A percentile compares a stretch with the other conserved stretches of the same genome.
Evolutionary conservation across 2,329 filamentous ascomycete species (phyloP).

Genomic region (Grosmannia clavigera): DNA sequence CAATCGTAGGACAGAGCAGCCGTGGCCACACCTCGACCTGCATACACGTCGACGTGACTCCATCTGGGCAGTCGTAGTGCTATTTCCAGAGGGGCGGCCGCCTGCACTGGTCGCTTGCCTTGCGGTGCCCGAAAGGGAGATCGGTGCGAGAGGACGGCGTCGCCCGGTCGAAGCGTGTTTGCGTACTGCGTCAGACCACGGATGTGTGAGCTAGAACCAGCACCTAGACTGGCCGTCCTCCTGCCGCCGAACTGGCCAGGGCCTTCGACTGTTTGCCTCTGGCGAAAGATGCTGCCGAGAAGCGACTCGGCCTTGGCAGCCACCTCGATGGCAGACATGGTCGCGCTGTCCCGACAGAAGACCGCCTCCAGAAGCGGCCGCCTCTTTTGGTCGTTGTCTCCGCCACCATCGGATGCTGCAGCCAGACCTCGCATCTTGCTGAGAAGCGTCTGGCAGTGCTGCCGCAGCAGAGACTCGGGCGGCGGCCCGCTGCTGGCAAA

Average conservation of each 20-base stretch:
- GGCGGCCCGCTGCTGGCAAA: constrained; percentile 12
- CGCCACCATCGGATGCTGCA: neutral
- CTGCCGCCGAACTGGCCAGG: neutral
- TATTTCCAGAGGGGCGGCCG: constrained; percentile 2
- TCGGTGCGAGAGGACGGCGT: neutral
- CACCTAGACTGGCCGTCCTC: neutral
- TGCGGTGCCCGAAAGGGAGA: neutral
- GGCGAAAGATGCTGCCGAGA: neutral
- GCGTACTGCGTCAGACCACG: neutral
- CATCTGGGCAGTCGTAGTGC: neutral
- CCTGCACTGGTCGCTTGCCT: neutral
- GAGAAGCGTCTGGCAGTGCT: constrained; percentile 5
- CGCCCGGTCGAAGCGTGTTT: neutral
- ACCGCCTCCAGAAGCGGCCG: constrained; percentile 6
- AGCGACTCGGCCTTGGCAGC: neutral
- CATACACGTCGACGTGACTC: constrained; percentile 4
- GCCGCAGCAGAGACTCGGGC: constrained; percentile 8
- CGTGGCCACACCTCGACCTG: constrained; percentile 4
- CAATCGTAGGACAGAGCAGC: neutral
- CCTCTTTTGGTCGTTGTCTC: neutral
- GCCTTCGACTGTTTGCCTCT: neutral
- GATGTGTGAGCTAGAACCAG: no score
- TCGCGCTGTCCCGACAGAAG: constrained; percentile 8
- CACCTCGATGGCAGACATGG: neutral
- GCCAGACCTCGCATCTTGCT: constrained; percentile 1